Conservation (phyloP, 2,329 filamentous ascomycete species). For the Botrytis tulipae region DNA sequence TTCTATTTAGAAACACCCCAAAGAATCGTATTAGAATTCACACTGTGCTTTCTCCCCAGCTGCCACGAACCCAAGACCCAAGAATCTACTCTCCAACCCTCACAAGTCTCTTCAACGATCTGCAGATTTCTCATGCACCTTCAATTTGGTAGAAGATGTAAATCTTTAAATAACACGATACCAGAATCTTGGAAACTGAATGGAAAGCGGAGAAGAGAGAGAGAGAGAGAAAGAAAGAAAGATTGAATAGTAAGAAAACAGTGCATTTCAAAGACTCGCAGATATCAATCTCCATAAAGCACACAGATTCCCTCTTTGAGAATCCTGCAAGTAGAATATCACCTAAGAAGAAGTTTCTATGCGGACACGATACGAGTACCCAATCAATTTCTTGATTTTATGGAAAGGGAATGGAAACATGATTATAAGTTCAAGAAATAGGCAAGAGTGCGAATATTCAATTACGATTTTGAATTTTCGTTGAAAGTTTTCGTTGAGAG, state of each 20-base stretch:
- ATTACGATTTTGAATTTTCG: background rate
- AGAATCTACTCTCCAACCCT: accelerated
- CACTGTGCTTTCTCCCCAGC: background rate
- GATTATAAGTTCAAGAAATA: background rate
- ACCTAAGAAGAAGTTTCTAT: background rate
- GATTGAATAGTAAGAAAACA: accelerated
- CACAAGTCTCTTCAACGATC: background rate
- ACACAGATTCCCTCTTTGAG: background rate
- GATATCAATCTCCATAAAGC: background rate
- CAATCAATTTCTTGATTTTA: too few species aligned
- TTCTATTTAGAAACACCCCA: accelerated
- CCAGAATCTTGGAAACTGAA: accelerated
- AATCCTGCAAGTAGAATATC: background rate
- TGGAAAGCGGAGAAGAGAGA: background rate
- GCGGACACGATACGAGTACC: accelerated
- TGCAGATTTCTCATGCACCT: accelerated
- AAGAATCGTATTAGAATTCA: background rate
- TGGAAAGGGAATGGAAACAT: background rate
- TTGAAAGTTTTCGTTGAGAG: too few species aligned
- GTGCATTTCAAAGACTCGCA: background rate
- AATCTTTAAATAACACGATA: background rate
- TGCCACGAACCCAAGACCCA: accelerated
- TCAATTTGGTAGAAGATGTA: accelerated
- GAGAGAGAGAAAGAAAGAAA: too few species aligned
- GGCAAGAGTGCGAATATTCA: accelerated